Evolutionary conservation across 108 stramenopile genomes (phyloP).

Genomic region (Conticribra guillardii): DNA sequence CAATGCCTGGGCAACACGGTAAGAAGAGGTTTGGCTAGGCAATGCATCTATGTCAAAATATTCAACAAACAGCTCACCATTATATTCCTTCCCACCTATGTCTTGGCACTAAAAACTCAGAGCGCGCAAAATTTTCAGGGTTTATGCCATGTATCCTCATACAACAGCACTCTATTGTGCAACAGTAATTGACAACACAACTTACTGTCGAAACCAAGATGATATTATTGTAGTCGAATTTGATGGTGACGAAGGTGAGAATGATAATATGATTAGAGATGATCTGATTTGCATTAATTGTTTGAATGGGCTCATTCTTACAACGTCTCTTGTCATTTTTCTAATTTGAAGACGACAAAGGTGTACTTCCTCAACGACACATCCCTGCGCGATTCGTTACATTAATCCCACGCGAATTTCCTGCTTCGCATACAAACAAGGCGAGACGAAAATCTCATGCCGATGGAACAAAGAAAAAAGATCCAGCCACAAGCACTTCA

Average conservation of each 20-base stretch:
- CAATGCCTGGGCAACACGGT: slow-evolving; percentile 63
- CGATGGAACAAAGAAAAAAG: slow-evolving; percentile 9
- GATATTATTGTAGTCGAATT: slow-evolving; percentile 83
- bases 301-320: too few relatives aligned
- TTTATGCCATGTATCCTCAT: slow-evolving; percentile 82
- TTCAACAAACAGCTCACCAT: too few relatives aligned
- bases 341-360: slow-evolving; percentile 22
- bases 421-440: slow-evolving; percentile 42
- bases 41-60: background rate
- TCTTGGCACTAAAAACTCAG: background rate
- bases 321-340: background rate
- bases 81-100: background rate
- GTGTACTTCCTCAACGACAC: slow-evolving; percentile 55
- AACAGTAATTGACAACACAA: slow-evolving; percentile 76
- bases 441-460: background rate
- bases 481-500: background rate
- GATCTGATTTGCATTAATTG: background rate
- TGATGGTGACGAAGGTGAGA: slow-evolving; percentile 71
- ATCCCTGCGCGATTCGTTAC: slow-evolving; percentile 79
- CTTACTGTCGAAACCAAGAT: slow-evolving; percentile 77
- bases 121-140: slow-evolving; percentile 58
- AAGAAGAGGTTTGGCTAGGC: slow-evolving; percentile 22
- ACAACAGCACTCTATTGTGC: slow-evolving; percentile 77
- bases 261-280: background rate
- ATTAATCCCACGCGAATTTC: slow-evolving; percentile 68